These are phyloP conservation scores for Teunomyces stri DNA, from an alignment of 805 yeast genomes.

Conservation along the genomic window DNA sequence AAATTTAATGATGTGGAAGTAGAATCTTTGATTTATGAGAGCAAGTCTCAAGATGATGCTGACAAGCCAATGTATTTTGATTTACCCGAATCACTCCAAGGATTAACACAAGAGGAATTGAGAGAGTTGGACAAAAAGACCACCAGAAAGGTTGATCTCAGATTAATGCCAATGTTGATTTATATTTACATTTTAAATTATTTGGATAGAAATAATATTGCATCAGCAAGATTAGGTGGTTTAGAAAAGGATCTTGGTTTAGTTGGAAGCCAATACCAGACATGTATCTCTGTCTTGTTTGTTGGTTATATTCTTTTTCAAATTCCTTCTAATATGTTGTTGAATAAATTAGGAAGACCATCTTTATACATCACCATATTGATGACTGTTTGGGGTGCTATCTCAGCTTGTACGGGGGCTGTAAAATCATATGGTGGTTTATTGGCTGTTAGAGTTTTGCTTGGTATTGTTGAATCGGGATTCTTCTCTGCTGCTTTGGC, in stretches of 20 bases:
- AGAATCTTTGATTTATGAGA: not conserved
- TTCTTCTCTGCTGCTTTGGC: conserved; percentile 48
- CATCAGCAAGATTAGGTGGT: conserved; percentile 53
- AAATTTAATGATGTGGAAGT: not conserved
- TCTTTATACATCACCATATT: conserved; percentile 47
- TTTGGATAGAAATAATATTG: conserved; percentile 53
- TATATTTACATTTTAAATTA: conserved; percentile 51
- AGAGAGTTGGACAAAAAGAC: conserved; percentile 41
- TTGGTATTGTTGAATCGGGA: conserved; percentile 49
- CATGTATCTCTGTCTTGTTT: conserved; percentile 50
- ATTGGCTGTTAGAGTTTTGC: conserved; percentile 44
- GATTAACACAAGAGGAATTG: conserved; percentile 41
- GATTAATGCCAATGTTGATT: conserved; percentile 50
- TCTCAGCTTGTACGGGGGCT: conserved; percentile 48
- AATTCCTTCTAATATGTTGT: conserved; percentile 47
- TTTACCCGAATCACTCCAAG: conserved; percentile 32
- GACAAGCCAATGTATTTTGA: conserved; percentile 10
- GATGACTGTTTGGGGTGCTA: conserved; percentile 52
- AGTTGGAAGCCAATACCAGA: conserved; percentile 45
- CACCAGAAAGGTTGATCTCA: conserved; percentile 46
- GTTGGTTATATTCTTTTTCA: conserved; percentile 50
- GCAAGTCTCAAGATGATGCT: conserved; percentile 3
- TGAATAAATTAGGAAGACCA: conserved; percentile 49
- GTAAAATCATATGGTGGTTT: conserved; percentile 44
- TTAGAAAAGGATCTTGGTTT: conserved; percentile 43